phyloP scores from a whole-genome alignment of 2,329 filamentous ascomycete genomes.

The Zasmidium angulare region DNA sequence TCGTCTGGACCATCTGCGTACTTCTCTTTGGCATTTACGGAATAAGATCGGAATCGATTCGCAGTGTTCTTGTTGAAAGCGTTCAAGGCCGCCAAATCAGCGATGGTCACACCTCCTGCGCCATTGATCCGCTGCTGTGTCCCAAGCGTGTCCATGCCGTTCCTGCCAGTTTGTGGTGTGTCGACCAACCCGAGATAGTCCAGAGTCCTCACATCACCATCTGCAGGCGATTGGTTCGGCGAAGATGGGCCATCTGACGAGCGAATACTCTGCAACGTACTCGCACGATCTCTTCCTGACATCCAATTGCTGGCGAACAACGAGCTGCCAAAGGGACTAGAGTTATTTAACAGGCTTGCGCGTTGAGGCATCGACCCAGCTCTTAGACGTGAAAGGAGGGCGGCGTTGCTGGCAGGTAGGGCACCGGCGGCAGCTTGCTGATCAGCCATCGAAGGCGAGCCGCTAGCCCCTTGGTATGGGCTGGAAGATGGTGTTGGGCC shows the following conservation, averaged over 20 bases:
- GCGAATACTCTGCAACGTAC: constrained; percentile 84
- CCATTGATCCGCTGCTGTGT: constrained; percentile 52
- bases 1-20: constrained; percentile 83
- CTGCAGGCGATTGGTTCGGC: constrained; percentile 77
- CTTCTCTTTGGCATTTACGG: constrained; percentile 97
- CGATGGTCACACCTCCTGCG: constrained; percentile 59
- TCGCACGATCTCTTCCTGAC: constrained; percentile 74
- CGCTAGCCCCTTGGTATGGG: constrained; percentile 70
- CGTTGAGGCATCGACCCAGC: constrained; percentile 94
- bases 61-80: constrained; percentile 70
- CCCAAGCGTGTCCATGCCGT: constrained; percentile 52
- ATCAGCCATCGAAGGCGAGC: constrained; percentile 36
- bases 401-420: constrained; percentile 60
- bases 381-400: constrained; percentile 78
- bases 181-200: constrained; percentile 95
- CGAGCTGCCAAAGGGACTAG: constrained; percentile 77
- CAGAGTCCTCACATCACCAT: constrained; percentile 87
- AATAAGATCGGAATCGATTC: constrained; percentile 93
- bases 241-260: constrained; percentile 86
- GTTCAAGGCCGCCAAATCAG: constrained; percentile 72
- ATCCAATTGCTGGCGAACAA: constrained; percentile 88
- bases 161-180: constrained; percentile 77
- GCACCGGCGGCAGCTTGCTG: constrained; percentile 45
- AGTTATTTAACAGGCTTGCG: constrained; percentile 62
- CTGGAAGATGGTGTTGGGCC: constrained; percentile 83